Evolutionary conservation across 352 stramenopile species (phyloP), one percentile per base, ranked within the genome.

Genomic region (Phytopythium kandeliae): DNA sequence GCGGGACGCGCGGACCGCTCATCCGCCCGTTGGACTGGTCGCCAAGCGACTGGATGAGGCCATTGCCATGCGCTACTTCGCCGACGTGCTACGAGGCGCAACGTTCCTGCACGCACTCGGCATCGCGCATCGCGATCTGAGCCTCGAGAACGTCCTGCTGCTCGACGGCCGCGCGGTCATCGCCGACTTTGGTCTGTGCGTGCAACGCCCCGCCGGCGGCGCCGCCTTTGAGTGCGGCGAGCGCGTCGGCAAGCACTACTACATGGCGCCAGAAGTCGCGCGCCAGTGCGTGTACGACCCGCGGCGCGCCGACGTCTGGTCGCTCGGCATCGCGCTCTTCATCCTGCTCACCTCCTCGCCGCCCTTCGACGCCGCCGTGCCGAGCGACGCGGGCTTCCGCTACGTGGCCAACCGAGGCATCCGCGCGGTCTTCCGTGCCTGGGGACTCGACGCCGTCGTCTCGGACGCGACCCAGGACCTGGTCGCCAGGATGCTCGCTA

Each of bases 61-160:
- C 48, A 59, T 65, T 2, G 79, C 73, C 17, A 69, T 77, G 37
- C 40, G 22, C 17, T 92, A 89, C 48, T 62, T 96, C 37, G 50
- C 67, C 13, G 80, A 95, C 51, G 76, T 96, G 36, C 44, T 91
- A 15, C 55, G 57, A 1, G 86, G 86, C 4, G 62, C 92, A 9
- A 61, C 54, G 9, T 88, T 86, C 53, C 54, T 92, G 19, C 79
- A 92, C 60, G 51, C 38, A 24, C 64, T 85, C 57, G 81, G 82
- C 55, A 78, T 95, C 38, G 82, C 80, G 22, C 95, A 98, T 67
- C 86, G 95, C 51, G 96, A 99, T 62, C 74, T 99, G 48, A 98
- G 89, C 26, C 69, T 99, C n/a, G 96, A 99, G 70, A 99, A 99
- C 73, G 92, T 99, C 36, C 67, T 99, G 26, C 73, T 98, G 22